Base-by-base conservation (phyloP, 257 asterid genomes). In the Thymus quinquecostatus region DNA sequence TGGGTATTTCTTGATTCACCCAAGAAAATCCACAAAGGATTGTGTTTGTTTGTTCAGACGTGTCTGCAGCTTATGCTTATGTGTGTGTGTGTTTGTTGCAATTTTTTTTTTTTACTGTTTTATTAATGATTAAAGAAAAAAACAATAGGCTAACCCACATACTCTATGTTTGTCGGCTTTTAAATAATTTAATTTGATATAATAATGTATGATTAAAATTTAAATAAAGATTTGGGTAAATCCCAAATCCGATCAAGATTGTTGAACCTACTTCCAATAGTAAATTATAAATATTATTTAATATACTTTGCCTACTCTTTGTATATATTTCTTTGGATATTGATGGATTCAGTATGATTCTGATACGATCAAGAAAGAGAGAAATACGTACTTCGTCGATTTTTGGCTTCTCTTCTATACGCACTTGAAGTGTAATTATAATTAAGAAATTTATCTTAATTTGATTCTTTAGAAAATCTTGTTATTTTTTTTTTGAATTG, bases 151-250 rank as follows among this genome's bases (percentile, higher is more conserved):
- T n/a, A 38, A 67, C 78, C 77, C 74, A 71, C 69, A 65, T 12
- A 70, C 76, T 56, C 76, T 29, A 68, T 34, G 0, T 48, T 6
- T 77, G 81, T 65, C 69, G 73, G 77, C 81, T 41, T 59, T 28
- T 0, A 34, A 58, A 28, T 3, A 2, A 2, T 30, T 56, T 47
- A 30, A 33, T 47, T 48, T 47, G 50, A 61, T 11, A 61, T 11
- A 47, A 21, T 43, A 4, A 4, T 3, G 27, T 6, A 45, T 21
- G 21, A 21, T 14, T 5, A 56, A 56, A 29, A 2, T 55, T 2
- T 21, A 4, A 6, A 51, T 21, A 48, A 61, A 54, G n/a, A 51
- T 68, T 69, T 64, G 68, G 32, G 44, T 45, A 8, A 28, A 60
- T 68, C 60, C 30, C 6, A 49, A 49, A 27, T 74, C 66, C 62